Conservation (phyloP, 1,284 basidiomycete genomes). For the Naganishia sp. region DNA sequence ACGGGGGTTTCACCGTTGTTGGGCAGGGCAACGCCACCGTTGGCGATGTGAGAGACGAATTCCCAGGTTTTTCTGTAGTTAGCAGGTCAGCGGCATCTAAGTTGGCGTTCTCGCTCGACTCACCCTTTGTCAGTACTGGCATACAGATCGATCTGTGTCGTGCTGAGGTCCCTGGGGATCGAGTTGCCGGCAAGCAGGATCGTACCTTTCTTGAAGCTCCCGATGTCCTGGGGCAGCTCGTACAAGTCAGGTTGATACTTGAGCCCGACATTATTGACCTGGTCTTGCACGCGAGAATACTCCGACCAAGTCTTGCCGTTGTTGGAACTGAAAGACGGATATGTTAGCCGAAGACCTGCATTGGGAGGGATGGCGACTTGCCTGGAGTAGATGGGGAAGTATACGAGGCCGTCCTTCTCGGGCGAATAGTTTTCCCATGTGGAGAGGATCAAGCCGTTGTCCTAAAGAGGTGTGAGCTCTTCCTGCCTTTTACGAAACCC, state of each 20-base stretch:
- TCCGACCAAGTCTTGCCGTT: conserved; percentile 27
- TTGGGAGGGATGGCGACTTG: background rate
- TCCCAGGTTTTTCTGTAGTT: conserved; percentile 40
- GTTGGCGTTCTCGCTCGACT: background rate
- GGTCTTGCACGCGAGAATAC: conserved; percentile 33
- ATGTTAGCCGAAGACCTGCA: background rate
- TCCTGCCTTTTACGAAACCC: background rate
- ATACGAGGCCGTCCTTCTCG: conserved; percentile 6
- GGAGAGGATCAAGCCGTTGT: conserved; percentile 28
- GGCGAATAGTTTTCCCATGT: conserved; percentile 39
- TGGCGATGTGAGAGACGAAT: conserved; percentile 41
- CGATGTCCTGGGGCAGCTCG: conserved; percentile 42
- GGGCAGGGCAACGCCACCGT: conserved; percentile 31
- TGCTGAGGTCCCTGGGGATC: conserved; percentile 40
- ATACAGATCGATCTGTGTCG: conserved; percentile 52
- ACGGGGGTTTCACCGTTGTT: conserved; percentile 42
- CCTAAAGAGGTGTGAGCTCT: conserved; percentile 1
- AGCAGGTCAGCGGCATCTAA: background rate
- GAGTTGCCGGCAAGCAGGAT: conserved; percentile 47
- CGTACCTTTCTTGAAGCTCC: conserved; percentile 43
- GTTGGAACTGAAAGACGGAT: conserved; percentile 4
- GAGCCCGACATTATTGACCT: conserved; percentile 46
- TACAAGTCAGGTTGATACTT: conserved; percentile 50
- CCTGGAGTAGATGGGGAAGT: conserved; percentile 30
- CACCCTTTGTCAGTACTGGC: conserved; percentile 47